Evolutionary conservation across 2,329 filamentous ascomycete genomes (phyloP).

Genomic region (Trichoderma atrobrunneum): DNA sequence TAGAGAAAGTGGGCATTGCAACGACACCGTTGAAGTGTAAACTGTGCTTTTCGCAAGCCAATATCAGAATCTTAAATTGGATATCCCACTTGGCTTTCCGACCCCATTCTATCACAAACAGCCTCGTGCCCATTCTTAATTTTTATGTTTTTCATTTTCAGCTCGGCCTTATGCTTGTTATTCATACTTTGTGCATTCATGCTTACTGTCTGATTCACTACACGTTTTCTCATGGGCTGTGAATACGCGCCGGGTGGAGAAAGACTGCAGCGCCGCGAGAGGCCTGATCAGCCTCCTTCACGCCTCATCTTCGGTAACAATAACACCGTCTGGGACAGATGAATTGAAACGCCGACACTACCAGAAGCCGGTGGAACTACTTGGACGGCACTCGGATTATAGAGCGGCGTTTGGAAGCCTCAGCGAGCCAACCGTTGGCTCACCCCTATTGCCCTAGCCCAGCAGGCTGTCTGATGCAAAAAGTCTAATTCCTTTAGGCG

Average conservation of each 20-base stretch:
- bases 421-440: not conserved
- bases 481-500: not conserved
- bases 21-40: not conserved
- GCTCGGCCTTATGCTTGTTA: not conserved
- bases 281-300: not conserved
- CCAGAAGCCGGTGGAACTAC: not conserved
- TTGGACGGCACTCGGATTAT: not conserved
- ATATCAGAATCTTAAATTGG: not conserved
- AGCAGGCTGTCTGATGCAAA: not conserved
- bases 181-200: not conserved
- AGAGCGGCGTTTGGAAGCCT: not conserved
- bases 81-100: not conserved
- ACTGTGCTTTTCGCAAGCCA: not conserved
- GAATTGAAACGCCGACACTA: not conserved
- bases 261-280: constrained; percentile 1
- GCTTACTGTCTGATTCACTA: not conserved
- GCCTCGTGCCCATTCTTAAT: not conserved
- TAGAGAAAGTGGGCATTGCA: not conserved
- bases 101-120: not conserved
- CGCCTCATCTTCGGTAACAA: not conserved
- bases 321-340: not conserved
- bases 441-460: not conserved
- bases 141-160: not conserved
- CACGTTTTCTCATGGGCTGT: not conserved
- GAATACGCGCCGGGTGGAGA: not conserved